These are phyloP conservation scores for Raffaelea ambrosiae DNA, from an alignment of 2,329 filamentous ascomycete genomes.

Conservation along the genomic window DNA sequence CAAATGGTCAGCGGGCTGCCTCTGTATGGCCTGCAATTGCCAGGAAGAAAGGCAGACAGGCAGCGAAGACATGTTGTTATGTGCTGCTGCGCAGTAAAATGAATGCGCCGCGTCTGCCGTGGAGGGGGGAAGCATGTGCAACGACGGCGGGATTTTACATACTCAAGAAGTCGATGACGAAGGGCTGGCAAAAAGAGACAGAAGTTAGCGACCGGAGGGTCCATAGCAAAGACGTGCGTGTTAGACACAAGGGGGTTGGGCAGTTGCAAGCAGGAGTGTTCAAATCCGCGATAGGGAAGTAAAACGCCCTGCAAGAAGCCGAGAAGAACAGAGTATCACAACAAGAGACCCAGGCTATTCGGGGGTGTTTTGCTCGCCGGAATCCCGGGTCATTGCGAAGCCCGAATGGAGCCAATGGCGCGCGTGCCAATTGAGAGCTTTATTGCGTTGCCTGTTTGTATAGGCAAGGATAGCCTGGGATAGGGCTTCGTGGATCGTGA, in stretches of 20 bases:
- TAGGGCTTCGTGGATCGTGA: slow-evolving; percentile 11
- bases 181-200: slow-evolving; percentile 52
- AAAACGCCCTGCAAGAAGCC: too few relatives aligned
- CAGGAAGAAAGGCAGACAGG: too few relatives aligned
- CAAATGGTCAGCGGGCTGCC: slow-evolving; percentile 14
- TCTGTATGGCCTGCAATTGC: too few relatives aligned
- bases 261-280: too few relatives aligned
- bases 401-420: neutral
- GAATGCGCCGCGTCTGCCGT: too few relatives aligned
- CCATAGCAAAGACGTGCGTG: neutral
- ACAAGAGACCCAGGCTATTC: too few relatives aligned
- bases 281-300: too few relatives aligned
- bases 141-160: slow-evolving; percentile 40
- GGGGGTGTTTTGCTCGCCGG: neutral
- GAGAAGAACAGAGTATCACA: too few relatives aligned
- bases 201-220: neutral
- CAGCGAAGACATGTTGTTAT: too few relatives aligned
- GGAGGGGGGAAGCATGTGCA: too few relatives aligned
- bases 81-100: too few relatives aligned
- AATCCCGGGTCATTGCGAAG: too few relatives aligned
- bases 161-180: slow-evolving; percentile 98
- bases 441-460: slow-evolving; percentile 1
- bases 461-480: slow-evolving; percentile 11
- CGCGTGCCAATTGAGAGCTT: slow-evolving; percentile 4
- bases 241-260: neutral